A percentile compares a stretch with the other conserved stretches of the same genome.
Evolutionary conservation across 2,329 filamentous ascomycete genomes (phyloP).

Genomic region (Penicillium occitanis): DNA sequence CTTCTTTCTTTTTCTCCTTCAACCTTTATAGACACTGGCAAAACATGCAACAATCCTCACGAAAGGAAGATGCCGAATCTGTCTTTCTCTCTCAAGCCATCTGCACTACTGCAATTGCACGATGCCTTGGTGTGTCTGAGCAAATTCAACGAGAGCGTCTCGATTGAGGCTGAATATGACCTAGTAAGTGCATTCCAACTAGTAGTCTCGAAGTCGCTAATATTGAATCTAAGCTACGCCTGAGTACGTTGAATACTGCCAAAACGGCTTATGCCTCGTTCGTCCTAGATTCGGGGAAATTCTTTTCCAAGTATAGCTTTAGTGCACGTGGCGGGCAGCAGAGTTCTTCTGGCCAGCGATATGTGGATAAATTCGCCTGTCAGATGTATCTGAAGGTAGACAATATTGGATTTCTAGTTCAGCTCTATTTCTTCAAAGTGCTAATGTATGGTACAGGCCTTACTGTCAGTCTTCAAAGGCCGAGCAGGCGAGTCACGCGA

Average conservation of each 20-base stretch:
- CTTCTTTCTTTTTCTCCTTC: not conserved
- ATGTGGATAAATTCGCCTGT: constrained; percentile 56
- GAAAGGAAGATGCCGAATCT: constrained; percentile 37
- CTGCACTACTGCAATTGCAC: constrained; percentile 57
- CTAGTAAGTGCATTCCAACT: constrained; percentile 45
- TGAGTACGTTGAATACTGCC: constrained; percentile 62
- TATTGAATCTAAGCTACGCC: constrained; percentile 50
- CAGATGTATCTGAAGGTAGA: constrained; percentile 57
- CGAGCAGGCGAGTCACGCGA: constrained; percentile 55
- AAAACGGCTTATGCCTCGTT: constrained; percentile 65
- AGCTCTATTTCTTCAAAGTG: not conserved
- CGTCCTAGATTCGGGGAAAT: constrained; percentile 53
- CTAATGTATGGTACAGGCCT: constrained; percentile 38
- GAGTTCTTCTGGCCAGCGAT: constrained; percentile 28
- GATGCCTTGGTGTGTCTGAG: constrained; percentile 60
- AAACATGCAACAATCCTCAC: not conserved
- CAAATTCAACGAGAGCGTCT: constrained; percentile 64
- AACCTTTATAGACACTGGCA: not conserved
- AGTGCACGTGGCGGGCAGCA: constrained; percentile 28
- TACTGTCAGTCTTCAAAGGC: constrained; percentile 64
- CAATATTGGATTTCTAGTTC: not conserved
- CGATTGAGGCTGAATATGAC: constrained; percentile 60
- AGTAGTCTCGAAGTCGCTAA: not conserved
- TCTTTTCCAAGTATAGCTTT: constrained; percentile 62
- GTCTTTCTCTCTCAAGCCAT: constrained; percentile 57